Evolutionary conservation across 768 basidiomycete genomes (phyloP).

Genomic region (Suillus lakei): DNA sequence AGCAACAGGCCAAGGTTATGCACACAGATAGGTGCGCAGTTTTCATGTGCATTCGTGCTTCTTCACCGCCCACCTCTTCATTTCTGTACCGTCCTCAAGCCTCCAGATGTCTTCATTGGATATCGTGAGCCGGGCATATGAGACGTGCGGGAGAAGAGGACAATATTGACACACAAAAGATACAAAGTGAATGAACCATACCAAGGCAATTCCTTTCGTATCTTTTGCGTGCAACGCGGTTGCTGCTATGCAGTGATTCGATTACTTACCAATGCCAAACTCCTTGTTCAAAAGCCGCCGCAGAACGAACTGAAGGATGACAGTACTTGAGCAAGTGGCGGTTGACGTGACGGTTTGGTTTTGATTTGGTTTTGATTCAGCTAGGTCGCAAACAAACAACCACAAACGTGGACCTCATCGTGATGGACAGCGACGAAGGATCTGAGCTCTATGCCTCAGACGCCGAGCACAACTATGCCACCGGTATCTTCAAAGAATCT

Average conservation of each 20-base stretch:
- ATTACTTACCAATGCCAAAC: background rate
- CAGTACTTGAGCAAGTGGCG: background rate
- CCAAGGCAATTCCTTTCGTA: background rate
- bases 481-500: constrained; percentile 9
- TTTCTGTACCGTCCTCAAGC: background rate
- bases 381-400: background rate
- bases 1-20: background rate
- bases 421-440: constrained; percentile 30
- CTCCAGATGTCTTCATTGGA: background rate
- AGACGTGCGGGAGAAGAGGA: background rate
- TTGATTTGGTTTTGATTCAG: background rate
- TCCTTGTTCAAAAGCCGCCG: background rate
- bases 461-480: constrained; percentile 23
- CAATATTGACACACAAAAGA: background rate
- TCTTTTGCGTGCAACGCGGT: background rate
- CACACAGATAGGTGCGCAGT: background rate
- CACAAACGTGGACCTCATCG: background rate
- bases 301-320: background rate
- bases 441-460: constrained; percentile 34
- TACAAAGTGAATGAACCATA: background rate
- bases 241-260: background rate
- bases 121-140: background rate
- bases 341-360: background rate
- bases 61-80: background rate
- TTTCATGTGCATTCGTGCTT: background rate